Conservation (phyloP, 2,329 filamentous ascomycete species). For the Fusarium staphyleae region DNA sequence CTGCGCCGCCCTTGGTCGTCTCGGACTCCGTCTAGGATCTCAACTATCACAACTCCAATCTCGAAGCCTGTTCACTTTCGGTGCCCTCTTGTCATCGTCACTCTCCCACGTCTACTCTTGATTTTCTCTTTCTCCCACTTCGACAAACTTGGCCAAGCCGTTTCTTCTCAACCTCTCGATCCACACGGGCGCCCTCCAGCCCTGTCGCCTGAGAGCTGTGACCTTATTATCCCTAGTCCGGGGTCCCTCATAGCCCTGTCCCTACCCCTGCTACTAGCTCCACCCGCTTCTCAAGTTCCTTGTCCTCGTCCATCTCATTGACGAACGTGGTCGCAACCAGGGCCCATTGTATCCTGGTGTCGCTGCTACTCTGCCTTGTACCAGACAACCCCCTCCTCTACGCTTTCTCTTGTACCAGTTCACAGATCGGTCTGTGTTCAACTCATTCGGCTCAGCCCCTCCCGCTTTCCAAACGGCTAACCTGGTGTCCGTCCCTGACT, state of each 20-base stretch:
- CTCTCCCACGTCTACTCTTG: neutral
- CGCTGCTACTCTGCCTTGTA: constrained; percentile 39
- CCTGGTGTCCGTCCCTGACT: constrained; percentile 38
- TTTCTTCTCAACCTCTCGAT: constrained; percentile 13
- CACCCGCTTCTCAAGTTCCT: constrained; percentile 37
- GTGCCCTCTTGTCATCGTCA: constrained; percentile 13
- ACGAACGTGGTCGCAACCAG: constrained; percentile 38
- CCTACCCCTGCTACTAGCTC: constrained; percentile 25
- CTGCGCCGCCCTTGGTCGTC: constrained; percentile 40
- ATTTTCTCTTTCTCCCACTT: neutral
- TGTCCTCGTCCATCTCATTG: constrained; percentile 33
- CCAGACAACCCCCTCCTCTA: constrained; percentile 28
- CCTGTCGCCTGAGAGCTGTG: constrained; percentile 36
- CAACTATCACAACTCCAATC: constrained; percentile 26
- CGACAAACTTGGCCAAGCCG: constrained; percentile 13
- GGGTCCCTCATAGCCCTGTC: constrained; percentile 31
- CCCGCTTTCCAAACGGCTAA: constrained; percentile 39
- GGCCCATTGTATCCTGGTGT: constrained; percentile 32
- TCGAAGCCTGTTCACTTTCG: constrained; percentile 19
- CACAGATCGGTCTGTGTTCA: constrained; percentile 42
- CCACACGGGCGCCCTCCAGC: constrained; percentile 24
- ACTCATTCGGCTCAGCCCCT: constrained; percentile 39
- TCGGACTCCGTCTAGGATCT: constrained; percentile 36
- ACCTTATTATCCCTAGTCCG: constrained; percentile 39
- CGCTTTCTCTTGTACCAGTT: constrained; percentile 34